Percentiles rank a stretch among this genome's conserved stretches.
These are phyloP conservation scores for Penicillium angulare DNA, from an alignment of 495 filamentous ascomycete genomes.

Conservation along the genomic window DNA sequence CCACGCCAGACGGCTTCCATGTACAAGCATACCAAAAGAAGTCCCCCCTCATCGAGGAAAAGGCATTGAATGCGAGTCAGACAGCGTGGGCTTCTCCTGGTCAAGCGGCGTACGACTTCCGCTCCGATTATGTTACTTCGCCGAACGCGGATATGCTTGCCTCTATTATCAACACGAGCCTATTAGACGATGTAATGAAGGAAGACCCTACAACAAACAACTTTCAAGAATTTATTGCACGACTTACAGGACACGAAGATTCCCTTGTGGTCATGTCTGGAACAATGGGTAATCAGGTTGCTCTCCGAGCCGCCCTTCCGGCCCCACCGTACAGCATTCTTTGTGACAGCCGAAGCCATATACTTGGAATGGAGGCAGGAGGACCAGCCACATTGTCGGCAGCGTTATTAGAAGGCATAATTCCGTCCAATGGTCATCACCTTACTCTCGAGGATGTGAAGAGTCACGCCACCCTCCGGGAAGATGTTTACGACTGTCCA, in stretches of 20 bases:
- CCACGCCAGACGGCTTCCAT: no score
- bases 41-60: no score
- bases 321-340: conserved; percentile 52
- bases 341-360: conserved; percentile 48
- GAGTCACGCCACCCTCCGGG: conserved; percentile 41
- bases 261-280: conserved; percentile 66
- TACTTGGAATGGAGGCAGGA: conserved; percentile 50
- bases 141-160: background rate
- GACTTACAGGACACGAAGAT: background rate
- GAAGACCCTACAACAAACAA: background rate
- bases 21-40: no score
- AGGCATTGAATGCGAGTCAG: conserved; percentile 22
- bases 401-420: conserved; percentile 38
- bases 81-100: conserved; percentile 3
- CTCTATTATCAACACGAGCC: background rate
- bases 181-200: background rate
- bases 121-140: background rate
- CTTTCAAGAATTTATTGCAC: background rate
- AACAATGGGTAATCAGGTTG: conserved; percentile 73
- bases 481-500: conserved; percentile 54
- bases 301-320: conserved; percentile 45
- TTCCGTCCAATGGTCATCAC: conserved; percentile 62
- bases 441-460: conserved; percentile 76
- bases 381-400: conserved; percentile 47
- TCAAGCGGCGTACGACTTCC: background rate